Evolutionary conservation across 371 early-diverging fungal genomes (phyloP), one percentile per base, ranked within the genome.

Genomic region (Mucor plumbeus): DNA sequence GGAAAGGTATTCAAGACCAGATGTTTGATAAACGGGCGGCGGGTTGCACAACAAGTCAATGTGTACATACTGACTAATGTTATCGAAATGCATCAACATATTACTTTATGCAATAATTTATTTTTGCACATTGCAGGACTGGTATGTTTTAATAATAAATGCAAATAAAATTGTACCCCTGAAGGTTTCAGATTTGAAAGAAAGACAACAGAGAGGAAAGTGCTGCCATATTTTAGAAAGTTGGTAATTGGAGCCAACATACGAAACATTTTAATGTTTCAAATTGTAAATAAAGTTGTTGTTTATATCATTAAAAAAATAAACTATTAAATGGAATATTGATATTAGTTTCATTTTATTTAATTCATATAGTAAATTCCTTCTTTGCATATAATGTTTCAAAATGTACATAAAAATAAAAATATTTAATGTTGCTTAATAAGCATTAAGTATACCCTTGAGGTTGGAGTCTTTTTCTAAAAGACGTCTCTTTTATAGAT

Each of bases 11-110:
- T 53, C 31, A 53, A 31, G 53, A 21, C 31, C 53, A 53, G 31
- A 53, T 53, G 31, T 14, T 53, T 31, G 31, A 53, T 53, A 53
- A 53, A 53, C 26, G 31, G 26, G 53, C 53, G 10, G 53, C 53
- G 53, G 53, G 53, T 53, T 53, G 53, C 53, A 53, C 53, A 53
- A 31, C 14, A 53, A 53, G 31, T 53, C 53, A 53, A 31, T 53
- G 14, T 31, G 31, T 31, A 31, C 26, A 21, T 14, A 14, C 53
- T 53, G 26, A 53, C 11, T 53, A 3, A 53, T 31, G 7, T 10
- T 19, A 5, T 13, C 17, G 47, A 47, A 47, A 47, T 47, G 47
- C 47, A 47, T 17, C 47, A n/a, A 4, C 19, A 17, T 47, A 47
- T 19, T 47, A 19, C 1, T 47, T 47, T 47, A 47, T 47, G 47